Evolutionary conservation across 805 yeast species (phyloP).

Genomic region (Ogataea naganishii): DNA sequence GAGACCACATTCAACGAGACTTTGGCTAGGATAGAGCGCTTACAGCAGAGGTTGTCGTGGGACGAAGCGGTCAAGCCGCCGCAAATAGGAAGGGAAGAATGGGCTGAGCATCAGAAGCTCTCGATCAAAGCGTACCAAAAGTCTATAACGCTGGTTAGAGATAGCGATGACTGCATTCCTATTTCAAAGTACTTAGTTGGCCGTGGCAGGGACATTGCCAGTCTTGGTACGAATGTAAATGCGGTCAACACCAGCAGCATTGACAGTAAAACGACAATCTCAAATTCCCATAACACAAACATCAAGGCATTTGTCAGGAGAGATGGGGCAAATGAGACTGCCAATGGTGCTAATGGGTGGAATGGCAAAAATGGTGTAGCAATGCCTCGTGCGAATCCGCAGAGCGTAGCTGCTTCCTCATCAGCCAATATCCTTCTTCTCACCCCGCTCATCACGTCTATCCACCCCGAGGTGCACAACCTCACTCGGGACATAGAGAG

Average conservation of each 20-base stretch:
- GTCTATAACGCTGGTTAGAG: constrained; percentile 46
- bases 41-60: constrained; percentile 40
- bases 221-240: constrained; percentile 16
- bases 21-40: constrained; percentile 31
- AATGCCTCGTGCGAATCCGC: no score
- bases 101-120: constrained; percentile 34
- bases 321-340: no score
- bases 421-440: constrained; percentile 21
- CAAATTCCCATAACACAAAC: no score
- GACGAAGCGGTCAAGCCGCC: constrained; percentile 28
- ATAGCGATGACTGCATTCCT: constrained; percentile 42
- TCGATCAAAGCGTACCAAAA: constrained; percentile 38
- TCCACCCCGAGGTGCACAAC: constrained; percentile 16
- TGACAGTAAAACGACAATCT: no score
- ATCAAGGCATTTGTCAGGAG: no score
- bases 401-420: no score
- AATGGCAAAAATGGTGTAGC: no score
- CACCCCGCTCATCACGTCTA: constrained; percentile 27
- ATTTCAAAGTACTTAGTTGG: constrained; percentile 33
- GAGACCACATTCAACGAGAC: constrained; percentile 32
- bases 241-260: no score
- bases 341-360: no score
- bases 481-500: constrained; percentile 3
- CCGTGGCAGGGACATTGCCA: no score
- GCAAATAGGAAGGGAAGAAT: constrained; percentile 20